Percentiles rank a stretch among this genome's conserved stretches.
These are phyloP conservation scores for Malassezia caprae DNA, from an alignment of 1,284 basidiomycete genomes.

Conservation along the genomic window DNA sequence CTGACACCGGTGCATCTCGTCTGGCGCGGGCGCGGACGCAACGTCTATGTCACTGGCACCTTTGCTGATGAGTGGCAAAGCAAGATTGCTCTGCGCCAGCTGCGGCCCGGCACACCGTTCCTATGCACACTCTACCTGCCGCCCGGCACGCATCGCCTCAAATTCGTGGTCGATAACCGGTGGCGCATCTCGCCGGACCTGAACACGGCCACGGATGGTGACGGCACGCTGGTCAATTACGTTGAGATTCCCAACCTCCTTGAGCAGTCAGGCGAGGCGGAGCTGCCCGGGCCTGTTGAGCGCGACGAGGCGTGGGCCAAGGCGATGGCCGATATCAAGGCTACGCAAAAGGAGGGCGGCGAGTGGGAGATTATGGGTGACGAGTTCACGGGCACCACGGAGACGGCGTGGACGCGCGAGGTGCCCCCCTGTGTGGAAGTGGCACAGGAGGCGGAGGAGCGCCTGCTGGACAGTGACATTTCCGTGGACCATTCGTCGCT, in stretches of 20 bases:
- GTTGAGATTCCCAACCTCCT: slow-evolving; percentile 44
- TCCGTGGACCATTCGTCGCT: slow-evolving; percentile 7
- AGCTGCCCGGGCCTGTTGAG: background rate
- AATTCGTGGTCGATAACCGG: slow-evolving; percentile 87
- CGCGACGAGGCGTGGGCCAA: slow-evolving; percentile 8
- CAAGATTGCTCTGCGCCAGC: slow-evolving; percentile 44
- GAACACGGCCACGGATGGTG: slow-evolving; percentile 83
- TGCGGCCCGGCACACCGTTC: slow-evolving; percentile 29
- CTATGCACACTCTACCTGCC: slow-evolving; percentile 49
- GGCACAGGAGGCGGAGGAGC: slow-evolving; percentile 44
- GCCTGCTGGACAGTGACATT: slow-evolving; percentile 17
- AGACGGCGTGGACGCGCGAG: slow-evolving; percentile 47
- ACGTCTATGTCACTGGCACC: slow-evolving; percentile 56
- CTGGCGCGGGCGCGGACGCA: slow-evolving; percentile 38
- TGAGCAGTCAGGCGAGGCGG: background rate
- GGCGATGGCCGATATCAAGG: slow-evolving; percentile 11
- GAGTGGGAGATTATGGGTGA: slow-evolving; percentile 34
- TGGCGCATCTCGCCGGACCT: slow-evolving; percentile 68
- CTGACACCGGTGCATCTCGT: slow-evolving; percentile 22
- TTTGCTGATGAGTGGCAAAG: slow-evolving; percentile 56
- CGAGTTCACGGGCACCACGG: slow-evolving; percentile 18
- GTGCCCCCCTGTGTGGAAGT: slow-evolving; percentile 46
- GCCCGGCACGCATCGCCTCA: slow-evolving; percentile 87
- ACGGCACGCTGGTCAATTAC: slow-evolving; percentile 91
- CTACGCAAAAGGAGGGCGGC: slow-evolving; percentile 22